phyloP scores from a whole-genome alignment of 345 rosid species.

The Clausena lansium region DNA sequence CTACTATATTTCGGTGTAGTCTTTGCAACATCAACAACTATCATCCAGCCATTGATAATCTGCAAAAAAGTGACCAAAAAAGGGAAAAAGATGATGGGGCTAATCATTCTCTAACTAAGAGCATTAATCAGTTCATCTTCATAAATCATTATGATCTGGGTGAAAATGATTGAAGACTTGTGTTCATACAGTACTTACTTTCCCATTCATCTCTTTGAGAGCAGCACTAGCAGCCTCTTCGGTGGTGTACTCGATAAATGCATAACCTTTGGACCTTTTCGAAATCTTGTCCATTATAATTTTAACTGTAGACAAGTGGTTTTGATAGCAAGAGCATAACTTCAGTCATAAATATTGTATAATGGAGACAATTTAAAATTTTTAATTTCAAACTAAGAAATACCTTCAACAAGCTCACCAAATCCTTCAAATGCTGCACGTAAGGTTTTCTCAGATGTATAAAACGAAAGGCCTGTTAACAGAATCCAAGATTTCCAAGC shows the following conservation, averaged over 20 bases:
- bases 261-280: constrained; percentile 92
- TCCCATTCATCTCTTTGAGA: constrained; percentile 92
- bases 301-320: constrained; percentile 47
- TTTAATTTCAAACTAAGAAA: neutral
- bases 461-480: constrained; percentile 76
- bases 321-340: neutral
- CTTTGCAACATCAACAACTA: constrained; percentile 91
- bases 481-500: neutral
- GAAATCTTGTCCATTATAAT: constrained; percentile 98
- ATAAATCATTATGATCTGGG: neutral
- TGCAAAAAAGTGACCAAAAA: constrained; percentile 25
- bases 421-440: constrained; percentile 87
- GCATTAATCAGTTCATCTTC: neutral
- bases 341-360: neutral
- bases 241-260: constrained; percentile 84
- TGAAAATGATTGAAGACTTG: neutral
- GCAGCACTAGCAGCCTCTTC: constrained; percentile 89
- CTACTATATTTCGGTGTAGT: constrained; percentile 46
- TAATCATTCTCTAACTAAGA: constrained; percentile 11
- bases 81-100: constrained; percentile 7
- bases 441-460: constrained; percentile 92
- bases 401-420: constrained; percentile 92
- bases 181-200: constrained; percentile 40
- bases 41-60: constrained; percentile 99
- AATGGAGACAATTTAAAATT: neutral